Evolutionary conservation across 1,284 basidiomycete species (phyloP).

Genomic region (Sporisorium exsertum): DNA sequence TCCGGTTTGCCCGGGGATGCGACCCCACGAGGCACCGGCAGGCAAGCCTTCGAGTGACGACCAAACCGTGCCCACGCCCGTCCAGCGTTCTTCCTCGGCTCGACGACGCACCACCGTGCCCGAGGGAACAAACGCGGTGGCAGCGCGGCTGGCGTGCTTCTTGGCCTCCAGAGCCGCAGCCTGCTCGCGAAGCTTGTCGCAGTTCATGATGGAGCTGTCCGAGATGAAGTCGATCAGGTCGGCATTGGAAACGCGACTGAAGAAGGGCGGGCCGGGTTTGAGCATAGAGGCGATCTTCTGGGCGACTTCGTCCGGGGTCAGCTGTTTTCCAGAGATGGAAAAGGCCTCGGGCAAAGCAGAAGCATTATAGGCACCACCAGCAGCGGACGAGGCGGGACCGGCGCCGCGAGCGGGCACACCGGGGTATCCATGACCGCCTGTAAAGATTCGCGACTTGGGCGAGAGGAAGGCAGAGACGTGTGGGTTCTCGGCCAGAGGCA

Average conservation of each 20-base stretch:
- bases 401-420: conserved; percentile 13
- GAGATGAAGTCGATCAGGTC: conserved; percentile 58
- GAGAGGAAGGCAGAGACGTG: conserved; percentile 57
- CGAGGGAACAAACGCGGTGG: conserved; percentile 23
- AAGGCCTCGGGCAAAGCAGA: conserved; percentile 20
- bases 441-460: conserved; percentile 53
- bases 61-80: conserved; percentile 59
- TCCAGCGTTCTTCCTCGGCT: conserved; percentile 44
- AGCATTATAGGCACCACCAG: conserved; percentile 17
- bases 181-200: conserved; percentile 37
- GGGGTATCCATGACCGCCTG: conserved; percentile 37
- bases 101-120: conserved; percentile 36
- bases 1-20: conserved; percentile 35
- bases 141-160: conserved; percentile 26
- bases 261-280: conserved; percentile 62
- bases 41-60: conserved; percentile 49
- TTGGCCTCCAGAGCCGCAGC: conserved; percentile 24
- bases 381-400: not conserved
- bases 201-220: conserved; percentile 57
- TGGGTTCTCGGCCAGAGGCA: conserved; percentile 40
- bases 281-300: conserved; percentile 62
- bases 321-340: conserved; percentile 39
- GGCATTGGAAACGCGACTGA: conserved; percentile 53
- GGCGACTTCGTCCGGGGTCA: conserved; percentile 54
- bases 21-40: conserved; percentile 36